Evolutionary conservation across 2,329 filamentous ascomycete species (phyloP), one percentile per base, ranked within the genome.

Genomic region (Fusarium xylarioides): DNA sequence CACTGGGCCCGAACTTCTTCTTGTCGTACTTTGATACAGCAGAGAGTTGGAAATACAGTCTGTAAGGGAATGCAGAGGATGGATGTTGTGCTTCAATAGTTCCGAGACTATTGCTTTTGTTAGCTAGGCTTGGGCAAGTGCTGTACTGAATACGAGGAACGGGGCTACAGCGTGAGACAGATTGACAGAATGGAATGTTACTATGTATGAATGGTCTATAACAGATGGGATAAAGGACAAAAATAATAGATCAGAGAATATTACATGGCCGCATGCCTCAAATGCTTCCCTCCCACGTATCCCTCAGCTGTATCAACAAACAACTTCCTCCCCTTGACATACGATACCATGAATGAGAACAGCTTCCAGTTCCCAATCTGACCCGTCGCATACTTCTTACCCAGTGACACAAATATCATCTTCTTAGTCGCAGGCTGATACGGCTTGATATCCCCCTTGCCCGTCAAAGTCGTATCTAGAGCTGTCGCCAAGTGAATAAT

Each of bases 291-390:
- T 18, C 66, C 66, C 19, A 81, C 77, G 43, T 81, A 80, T 8
- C 74, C 77, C 38, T 74, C 60, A 0, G 80, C 80, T 3, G 76
- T 78, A 30, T 81, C 78, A 16, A 80, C 75, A 72, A 80, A 79
- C 23, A 82, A 64, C 28, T 77, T 78, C 53, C 78, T 75, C 9
- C 81, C 81, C 50, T 82, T 82, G n/a, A 79, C 74, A 50, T 76
- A 78, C 5, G 77, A 77, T 5, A 82, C 80, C 38, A 80, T 49
- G 57, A 81, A 75, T 2, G 79, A 77, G 37, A 76, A 79, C 19
- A 82, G 57, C 60, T 73, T 81, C 80, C 80, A 82, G 37, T 70
- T 78, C 5, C 79, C 79, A 47, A 82, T 76, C 46, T 83, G 80
- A 0, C 81, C 81, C 4, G 78, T 79, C 2, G 80, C 80, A 35